These are phyloP conservation scores for Anaeromyces robustus DNA, from an alignment of 192 early-diverging fungal genomes.

Conservation along the genomic window DNA sequence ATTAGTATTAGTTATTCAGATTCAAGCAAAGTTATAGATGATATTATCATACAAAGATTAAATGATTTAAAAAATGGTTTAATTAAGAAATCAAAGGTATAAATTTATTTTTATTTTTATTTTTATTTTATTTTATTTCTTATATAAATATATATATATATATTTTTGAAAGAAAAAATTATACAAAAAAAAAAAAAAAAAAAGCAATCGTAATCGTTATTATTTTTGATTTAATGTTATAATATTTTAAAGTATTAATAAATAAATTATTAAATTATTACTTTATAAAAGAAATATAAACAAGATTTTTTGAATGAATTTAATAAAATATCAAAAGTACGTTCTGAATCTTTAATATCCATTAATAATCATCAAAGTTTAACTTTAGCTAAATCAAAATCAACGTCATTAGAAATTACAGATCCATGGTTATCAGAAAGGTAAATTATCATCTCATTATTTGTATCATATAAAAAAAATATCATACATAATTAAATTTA, in stretches of 20 bases:
- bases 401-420: neutral
- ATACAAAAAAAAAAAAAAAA: no score
- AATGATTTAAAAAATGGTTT: neutral
- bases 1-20: neutral
- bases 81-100: neutral
- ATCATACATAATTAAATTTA: no score
- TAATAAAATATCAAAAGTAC: neutral
- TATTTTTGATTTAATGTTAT: no score
- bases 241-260: no score
- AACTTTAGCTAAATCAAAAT: neutral
- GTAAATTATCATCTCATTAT: neutral
- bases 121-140: no score
- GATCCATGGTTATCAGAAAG: conserved; percentile 20
- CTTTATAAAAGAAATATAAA: neutral
- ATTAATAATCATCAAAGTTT: neutral
- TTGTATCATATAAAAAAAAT: no score
- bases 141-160: no score
- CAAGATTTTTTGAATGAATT: neutral
- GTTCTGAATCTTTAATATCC: neutral
- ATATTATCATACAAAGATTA: neutral
- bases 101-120: no score
- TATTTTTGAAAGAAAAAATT: no score
- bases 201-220: no score
- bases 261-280: no score
- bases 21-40: neutral